Evolutionary conservation across 768 basidiomycete genomes (phyloP).

Genomic region (Pilatotrama ljubarskyi): DNA sequence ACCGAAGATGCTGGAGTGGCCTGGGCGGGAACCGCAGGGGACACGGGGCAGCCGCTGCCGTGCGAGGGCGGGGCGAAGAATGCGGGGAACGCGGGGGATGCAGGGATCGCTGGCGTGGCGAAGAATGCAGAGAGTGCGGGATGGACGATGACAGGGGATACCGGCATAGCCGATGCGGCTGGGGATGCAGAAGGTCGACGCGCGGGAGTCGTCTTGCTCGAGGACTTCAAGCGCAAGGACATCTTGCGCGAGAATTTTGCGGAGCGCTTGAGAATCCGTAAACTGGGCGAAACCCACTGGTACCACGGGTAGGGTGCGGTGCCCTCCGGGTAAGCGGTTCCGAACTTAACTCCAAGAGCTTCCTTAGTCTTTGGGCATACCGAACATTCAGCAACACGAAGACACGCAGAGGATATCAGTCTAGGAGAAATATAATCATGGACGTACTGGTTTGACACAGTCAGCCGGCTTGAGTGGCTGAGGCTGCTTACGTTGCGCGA

Average conservation of each 20-base stretch:
- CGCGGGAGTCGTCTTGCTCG: background rate
- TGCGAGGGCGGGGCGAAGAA: background rate
- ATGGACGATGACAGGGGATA: background rate
- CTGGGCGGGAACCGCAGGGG: no score
- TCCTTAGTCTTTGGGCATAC: background rate
- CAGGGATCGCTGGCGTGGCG: constrained; percentile 1
- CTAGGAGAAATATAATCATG: background rate
- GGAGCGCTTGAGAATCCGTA: background rate
- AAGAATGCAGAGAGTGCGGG: constrained; percentile 1
- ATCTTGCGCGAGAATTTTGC: background rate
- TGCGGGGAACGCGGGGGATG: background rate
- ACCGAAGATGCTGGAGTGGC: no score
- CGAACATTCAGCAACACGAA: background rate
- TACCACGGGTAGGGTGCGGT: constrained; percentile 5
- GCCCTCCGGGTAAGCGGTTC: background rate
- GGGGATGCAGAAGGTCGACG: background rate
- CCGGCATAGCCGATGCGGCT: background rate
- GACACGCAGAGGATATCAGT: no score
- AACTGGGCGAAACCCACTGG: constrained; percentile 9
- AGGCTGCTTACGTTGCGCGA: constrained; percentile 3
- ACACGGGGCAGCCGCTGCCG: background rate
- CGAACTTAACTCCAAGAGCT: background rate
- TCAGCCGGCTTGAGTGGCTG: background rate
- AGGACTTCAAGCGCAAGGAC: background rate
- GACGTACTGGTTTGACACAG: background rate